These are phyloP conservation scores for Phytophthora boehmeriae DNA, from an alignment of 352 stramenopile species.

Conservation along the genomic window DNA sequence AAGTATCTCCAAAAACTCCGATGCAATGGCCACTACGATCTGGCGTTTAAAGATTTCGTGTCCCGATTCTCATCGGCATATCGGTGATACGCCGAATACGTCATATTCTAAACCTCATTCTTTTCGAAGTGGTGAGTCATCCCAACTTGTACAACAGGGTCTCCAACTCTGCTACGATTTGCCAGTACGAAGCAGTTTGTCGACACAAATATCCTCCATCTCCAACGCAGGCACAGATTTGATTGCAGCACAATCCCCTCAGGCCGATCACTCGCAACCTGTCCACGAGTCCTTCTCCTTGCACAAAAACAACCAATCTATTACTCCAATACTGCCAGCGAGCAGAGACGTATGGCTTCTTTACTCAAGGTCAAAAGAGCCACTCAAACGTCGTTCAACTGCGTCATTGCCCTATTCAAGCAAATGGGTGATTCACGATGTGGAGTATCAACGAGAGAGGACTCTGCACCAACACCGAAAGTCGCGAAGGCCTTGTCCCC, in stretches of 20 bases:
- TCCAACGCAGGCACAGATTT: not conserved
- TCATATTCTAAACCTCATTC: not conserved
- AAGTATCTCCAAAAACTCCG: not conserved
- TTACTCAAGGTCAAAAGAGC: not conserved
- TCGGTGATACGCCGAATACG: too few species aligned
- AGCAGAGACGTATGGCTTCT: not conserved
- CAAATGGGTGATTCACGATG: constrained; percentile 26
- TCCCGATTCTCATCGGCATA: not conserved
- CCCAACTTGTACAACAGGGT: constrained; percentile 29
- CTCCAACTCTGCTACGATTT: constrained; percentile 32
- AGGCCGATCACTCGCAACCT: not conserved
- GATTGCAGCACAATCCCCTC: not conserved
- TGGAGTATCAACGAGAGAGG: not conserved
- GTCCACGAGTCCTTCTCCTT: not conserved
- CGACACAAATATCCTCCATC: not conserved
- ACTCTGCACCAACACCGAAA: not conserved
- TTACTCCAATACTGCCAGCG: not conserved
- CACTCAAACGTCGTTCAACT: not conserved
- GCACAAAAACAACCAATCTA: not conserved
- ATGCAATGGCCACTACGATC: constrained; percentile 17
- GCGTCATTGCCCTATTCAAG: constrained; percentile 8
- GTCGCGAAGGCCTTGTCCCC: not conserved
- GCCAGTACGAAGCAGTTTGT: not conserved
- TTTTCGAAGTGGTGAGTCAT: constrained; percentile 7
- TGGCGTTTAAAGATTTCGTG: constrained; percentile 19